Evolutionary conservation across 164 flowering plant species (phyloP), one percentile per base, ranked within the genome.

Genomic region (Nymphaea thermarum): DNA sequence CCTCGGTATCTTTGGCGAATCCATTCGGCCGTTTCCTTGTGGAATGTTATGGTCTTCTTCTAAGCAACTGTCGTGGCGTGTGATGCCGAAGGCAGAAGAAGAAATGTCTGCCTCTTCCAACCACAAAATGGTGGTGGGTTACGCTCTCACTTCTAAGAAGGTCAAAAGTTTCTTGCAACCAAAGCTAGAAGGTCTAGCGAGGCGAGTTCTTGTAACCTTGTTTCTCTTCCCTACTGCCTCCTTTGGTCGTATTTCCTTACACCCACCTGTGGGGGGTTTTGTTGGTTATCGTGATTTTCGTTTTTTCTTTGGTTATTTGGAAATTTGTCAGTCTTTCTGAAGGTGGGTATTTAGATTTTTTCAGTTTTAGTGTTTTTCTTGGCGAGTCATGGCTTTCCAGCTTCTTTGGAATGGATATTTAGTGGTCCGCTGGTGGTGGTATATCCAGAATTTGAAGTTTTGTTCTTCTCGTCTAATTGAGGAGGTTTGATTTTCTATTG

Each of bases 91-190:
- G 55, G 55, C 55, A 47, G 55, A 47, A 47, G 5, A 25, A 25
- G 36, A 25, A 25, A 47, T 47, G 55, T 47, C 55, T 6, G 55
- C 55, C 55, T 47, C 5, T 47, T 12, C 55, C 55, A 47, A 47
- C 55, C 55, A 47, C 55, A 47, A 47, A 47, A 47, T 47, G 55
- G 76, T 78, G 7, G 81, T 78, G 14, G 81, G 81, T 10, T 78
- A 78, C 42, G 78, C 81, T 55, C 71, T 78, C 6, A 78, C 81
- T 51, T 71, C 76, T n/a, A 78, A 78, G 76, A 78, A 78, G 77
- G 71, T 45, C 67, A 72, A 73, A 76, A 78, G 81, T 65, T 78
- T 78, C 62, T 71, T 78, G 76, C 78, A 78, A 66, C 78, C 78
- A 4, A 78, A 73, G 70, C 73, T 78, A 43, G 69, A 70, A 59